phyloP scores from a whole-genome alignment of 768 basidiomycete species.

The Dioszegia crocea region DNA sequence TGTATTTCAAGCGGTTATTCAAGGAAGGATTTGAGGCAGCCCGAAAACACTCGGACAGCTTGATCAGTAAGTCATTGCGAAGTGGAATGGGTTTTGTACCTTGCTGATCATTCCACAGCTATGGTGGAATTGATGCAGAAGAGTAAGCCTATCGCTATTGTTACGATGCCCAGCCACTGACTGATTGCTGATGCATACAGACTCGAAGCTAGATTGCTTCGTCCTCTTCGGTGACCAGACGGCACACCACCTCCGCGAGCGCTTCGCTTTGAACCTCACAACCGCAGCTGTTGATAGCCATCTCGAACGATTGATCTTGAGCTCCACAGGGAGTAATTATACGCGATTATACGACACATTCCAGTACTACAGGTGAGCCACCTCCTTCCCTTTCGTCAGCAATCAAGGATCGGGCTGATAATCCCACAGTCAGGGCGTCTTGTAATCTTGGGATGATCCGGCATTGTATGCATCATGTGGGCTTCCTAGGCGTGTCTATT shows the following conservation, averaged over 20 bases:
- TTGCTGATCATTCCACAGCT: slow-evolving; percentile 51
- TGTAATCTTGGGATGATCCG: background rate
- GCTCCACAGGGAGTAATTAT: slow-evolving; percentile 86
- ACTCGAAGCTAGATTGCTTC: slow-evolving; percentile 88
- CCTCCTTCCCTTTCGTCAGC: background rate
- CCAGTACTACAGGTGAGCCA: slow-evolving; percentile 44
- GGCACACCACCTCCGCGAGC: slow-evolving; percentile 76
- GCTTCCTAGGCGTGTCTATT: no score
- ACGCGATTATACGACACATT: slow-evolving; percentile 88
- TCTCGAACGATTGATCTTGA: slow-evolving; percentile 83
- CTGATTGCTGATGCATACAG: slow-evolving; percentile 52
- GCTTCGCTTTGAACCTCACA: slow-evolving; percentile 87
- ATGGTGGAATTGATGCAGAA: slow-evolving; percentile 98
- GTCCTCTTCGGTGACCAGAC: slow-evolving; percentile 85
- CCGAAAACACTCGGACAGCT: slow-evolving; percentile 91
- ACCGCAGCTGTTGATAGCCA: slow-evolving; percentile 76
- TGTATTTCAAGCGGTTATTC: slow-evolving; percentile 81
- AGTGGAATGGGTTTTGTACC: no score
- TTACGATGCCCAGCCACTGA: background rate
- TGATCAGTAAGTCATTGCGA: slow-evolving; percentile 85
- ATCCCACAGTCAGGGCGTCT: background rate
- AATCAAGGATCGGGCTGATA: background rate
- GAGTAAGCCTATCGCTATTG: slow-evolving; percentile 54
- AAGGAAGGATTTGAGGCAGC: slow-evolving; percentile 89
- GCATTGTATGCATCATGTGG: background rate